Base-by-base conservation (phyloP, 768 basidiomycete species). In the Crucibulum laeve region DNA sequence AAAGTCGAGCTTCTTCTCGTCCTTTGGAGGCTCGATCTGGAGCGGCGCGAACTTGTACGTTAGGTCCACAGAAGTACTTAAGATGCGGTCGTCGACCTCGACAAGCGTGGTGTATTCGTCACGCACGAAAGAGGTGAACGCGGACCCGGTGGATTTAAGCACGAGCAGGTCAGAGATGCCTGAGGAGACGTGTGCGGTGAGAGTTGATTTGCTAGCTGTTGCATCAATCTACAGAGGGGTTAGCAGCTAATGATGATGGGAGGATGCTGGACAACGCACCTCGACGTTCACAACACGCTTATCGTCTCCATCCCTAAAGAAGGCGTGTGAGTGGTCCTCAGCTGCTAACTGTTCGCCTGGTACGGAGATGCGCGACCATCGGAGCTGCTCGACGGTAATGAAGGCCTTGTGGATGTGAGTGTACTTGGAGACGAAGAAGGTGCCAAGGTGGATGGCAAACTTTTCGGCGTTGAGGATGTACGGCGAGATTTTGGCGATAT, bases 101-200 rank as follows among this genome's bases (percentile, higher is more conserved):
- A 61, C 68, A 17, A 95, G 77, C 1, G 90, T 93, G n/a, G 93
- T 93, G 64, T 82, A 90, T 55, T 92, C 88, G 62, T 95, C 92
- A 2, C 79, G 75, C 38, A 87, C 59, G 63, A 93, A 97, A 21
- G 76, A 72, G 43, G 82, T 74, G 59, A 98, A 97, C 0, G 84
- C 78, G 0, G 90, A 92, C 10, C 91, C 94, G 3, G 87, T 82
- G 25, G 87, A 80, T 66, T 98, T 98, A 54, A 97, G 78, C 11
- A 96, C 85, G 15, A 94, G 70, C 21, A 96, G 71, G 61, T 91
- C 93, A n/a, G 71, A 67, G 25, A 94, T 64, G 0, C 92, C 92
- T 10, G 80, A 70, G 0, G 75, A 74, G 8, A 92, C 77, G 8
- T 59, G 77, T 4, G 77, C 91, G 4, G 68, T 62, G 30, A 89